These are phyloP conservation scores for Fonsecaea erecta DNA, from an alignment of 2,329 filamentous ascomycete genomes.

Conservation along the genomic window DNA sequence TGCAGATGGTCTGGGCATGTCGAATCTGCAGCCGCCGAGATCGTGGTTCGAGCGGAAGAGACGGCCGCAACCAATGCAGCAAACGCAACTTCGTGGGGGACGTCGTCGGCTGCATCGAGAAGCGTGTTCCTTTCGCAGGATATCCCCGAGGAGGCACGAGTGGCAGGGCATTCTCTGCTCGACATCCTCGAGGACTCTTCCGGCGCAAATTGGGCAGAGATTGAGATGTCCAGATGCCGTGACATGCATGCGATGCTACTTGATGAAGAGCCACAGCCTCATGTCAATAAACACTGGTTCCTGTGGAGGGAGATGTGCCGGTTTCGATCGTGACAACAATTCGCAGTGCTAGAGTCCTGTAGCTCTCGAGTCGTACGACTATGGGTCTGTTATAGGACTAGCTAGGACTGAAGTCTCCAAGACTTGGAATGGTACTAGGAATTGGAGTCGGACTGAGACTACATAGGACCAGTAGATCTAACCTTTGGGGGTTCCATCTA, in stretches of 20 bases:
- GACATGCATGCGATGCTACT: constrained; percentile 11
- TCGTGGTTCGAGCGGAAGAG: constrained; percentile 12
- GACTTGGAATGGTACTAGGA: too few relatives aligned
- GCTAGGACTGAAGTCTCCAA: too few relatives aligned
- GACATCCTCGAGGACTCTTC: constrained; percentile 1
- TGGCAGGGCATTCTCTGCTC: not conserved
- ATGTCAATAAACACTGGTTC: not conserved
- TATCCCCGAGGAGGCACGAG: constrained; percentile 2
- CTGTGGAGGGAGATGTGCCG: not conserved
- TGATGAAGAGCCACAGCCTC: too few relatives aligned
- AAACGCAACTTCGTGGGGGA: not conserved
- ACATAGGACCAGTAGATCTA: too few relatives aligned
- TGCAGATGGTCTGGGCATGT: constrained; percentile 5
- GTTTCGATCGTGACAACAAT: not conserved
- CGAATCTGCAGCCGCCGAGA: not conserved
- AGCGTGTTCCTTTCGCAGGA: not conserved
- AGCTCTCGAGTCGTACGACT: too few relatives aligned
- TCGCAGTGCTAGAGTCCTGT: too few relatives aligned
- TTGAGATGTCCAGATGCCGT: constrained; percentile 6
- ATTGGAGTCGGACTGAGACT: too few relatives aligned
- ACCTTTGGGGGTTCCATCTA: too few relatives aligned
- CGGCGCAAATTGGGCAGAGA: not conserved
- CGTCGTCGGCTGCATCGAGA: not conserved
- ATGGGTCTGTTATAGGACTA: too few relatives aligned
- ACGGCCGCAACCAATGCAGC: not conserved